Evolutionary conservation across 2,329 filamentous ascomycete species (phyloP).

Genomic region (Colletotrichum camelliae): DNA sequence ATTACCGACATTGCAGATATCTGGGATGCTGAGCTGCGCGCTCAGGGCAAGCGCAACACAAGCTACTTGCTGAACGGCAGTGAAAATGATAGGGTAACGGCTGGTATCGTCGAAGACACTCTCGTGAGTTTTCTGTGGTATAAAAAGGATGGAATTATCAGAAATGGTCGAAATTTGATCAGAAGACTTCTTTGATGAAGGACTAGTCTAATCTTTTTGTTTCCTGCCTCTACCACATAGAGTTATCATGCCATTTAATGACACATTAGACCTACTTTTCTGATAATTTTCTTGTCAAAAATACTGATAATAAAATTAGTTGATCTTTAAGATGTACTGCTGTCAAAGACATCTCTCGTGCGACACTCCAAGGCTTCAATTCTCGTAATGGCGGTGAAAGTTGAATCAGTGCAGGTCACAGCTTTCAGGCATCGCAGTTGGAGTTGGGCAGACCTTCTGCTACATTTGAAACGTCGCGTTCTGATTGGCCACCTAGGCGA

Average conservation of each 20-base stretch:
- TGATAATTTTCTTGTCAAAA: too few species aligned
- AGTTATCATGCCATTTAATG: too few species aligned
- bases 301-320: too few species aligned
- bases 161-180: background rate
- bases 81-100: background rate
- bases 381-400: too few species aligned
- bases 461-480: background rate
- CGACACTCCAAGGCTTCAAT: background rate
- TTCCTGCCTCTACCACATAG: too few species aligned
- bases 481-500: background rate
- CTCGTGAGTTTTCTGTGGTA: background rate
- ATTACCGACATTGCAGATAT: background rate
- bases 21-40: background rate
- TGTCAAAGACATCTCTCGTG: background rate
- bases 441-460: background rate
- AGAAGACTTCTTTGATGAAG: background rate
- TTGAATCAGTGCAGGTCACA: background rate
- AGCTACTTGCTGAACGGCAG: background rate
- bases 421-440: background rate
- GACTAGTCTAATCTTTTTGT: background rate
- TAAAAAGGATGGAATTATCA: background rate
- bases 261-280: too few species aligned
- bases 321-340: too few species aligned
- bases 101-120: background rate
- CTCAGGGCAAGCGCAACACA: background rate